phyloP scores from a whole-genome alignment of 176 grass and related monocot species.

The Bromus sterilis region DNA sequence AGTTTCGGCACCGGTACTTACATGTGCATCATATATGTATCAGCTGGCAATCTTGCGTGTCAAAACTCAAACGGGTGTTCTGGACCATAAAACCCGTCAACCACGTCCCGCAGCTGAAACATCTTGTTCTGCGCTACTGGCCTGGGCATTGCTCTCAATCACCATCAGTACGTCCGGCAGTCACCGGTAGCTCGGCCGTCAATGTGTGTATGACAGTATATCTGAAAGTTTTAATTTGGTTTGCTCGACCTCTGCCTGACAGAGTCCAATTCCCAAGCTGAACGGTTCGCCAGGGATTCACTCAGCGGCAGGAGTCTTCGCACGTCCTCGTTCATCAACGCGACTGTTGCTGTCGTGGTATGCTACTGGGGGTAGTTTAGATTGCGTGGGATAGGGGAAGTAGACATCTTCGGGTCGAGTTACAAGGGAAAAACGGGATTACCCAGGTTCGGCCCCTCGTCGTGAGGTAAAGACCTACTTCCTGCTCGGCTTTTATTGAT shows the following conservation, averaged over 20 bases:
- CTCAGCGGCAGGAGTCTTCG: background rate
- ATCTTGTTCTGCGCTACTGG: background rate
- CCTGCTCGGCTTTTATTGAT: no score
- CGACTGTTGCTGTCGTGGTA: background rate
- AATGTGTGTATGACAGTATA: background rate
- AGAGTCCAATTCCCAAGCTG: background rate
- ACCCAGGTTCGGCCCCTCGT: no score
- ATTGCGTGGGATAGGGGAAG: no score
- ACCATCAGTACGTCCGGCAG: background rate
- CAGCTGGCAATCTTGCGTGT: no score
- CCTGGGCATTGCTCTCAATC: background rate
- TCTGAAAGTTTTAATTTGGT: background rate
- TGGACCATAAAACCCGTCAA: background rate
- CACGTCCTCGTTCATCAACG: background rate
- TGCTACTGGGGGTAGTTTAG: no score
- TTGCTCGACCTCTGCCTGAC: background rate
- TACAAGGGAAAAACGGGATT: no score
- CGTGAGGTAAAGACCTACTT: no score
- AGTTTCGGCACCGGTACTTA: no score
- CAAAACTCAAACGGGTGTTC: background rate
- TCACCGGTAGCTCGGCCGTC: background rate
- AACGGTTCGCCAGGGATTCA: background rate
- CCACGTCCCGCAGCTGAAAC: background rate
- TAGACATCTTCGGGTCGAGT: no score
- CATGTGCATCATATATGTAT: no score